These are phyloP conservation scores for Nicotiana paniculata DNA, from an alignment of 257 asterid species.

Conservation along the genomic window DNA sequence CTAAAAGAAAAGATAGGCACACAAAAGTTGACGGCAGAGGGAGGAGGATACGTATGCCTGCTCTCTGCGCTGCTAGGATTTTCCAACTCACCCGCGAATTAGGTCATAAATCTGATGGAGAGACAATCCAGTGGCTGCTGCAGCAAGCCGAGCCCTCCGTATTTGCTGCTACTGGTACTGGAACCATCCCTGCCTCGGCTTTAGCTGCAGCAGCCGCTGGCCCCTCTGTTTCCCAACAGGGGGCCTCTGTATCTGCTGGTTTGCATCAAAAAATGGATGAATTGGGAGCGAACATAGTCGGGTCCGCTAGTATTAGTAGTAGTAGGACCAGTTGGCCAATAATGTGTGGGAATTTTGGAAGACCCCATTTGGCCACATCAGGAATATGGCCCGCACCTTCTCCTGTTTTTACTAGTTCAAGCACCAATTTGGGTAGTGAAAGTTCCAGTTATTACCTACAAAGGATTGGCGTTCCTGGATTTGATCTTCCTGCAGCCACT, in stretches of 20 bases:
- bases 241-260: conserved; percentile 39
- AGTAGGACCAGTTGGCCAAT: conserved; percentile 47
- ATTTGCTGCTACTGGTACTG: conserved; percentile 69
- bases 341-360: conserved; percentile 43
- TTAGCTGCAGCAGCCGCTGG: conserved; percentile 36
- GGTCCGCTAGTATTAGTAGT: neutral
- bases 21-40: conserved; percentile 80
- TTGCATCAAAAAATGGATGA: conserved; percentile 44
- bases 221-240: conserved; percentile 33
- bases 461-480: conserved; percentile 52
- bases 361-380: conserved; percentile 36
- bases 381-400: conserved; percentile 45
- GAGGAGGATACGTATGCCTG: conserved; percentile 77
- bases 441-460: conserved; percentile 34
- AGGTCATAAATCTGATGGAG: conserved; percentile 80
- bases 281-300: conserved; percentile 18
- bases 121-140: conserved; percentile 72
- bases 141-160: conserved; percentile 76
- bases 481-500: conserved; percentile 41
- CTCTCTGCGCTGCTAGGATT: conserved; percentile 69
- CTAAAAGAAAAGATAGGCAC: conserved; percentile 66
- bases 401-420: conserved; percentile 4
- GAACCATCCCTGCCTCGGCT: conserved; percentile 74
- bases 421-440: conserved; percentile 31
- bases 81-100: conserved; percentile 67